These are phyloP conservation scores for Tetrapisispora phaffii DNA, from an alignment of 805 yeast species.

Conservation along the genomic window DNA sequence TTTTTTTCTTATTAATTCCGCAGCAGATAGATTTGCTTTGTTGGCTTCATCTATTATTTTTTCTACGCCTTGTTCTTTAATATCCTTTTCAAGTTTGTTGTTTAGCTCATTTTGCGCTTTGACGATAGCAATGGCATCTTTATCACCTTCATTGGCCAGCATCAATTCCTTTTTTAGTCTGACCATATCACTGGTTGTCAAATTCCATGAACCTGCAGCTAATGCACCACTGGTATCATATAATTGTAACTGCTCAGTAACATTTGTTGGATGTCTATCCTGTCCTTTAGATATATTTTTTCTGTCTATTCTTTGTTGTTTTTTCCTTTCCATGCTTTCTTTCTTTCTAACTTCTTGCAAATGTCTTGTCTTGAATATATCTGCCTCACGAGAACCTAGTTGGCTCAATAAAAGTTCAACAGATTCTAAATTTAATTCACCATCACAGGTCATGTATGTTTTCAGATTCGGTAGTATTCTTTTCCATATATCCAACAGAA, in stretches of 20 bases:
- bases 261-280: conserved; percentile 64
- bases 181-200: conserved; percentile 63
- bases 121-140: conserved; percentile 55
- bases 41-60: conserved; percentile 30
- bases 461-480: conserved; percentile 51
- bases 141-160: conserved; percentile 62
- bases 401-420: conserved; percentile 62
- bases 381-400: conserved; percentile 66
- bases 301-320: conserved; percentile 31
- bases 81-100: conserved; percentile 17
- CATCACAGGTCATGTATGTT: conserved; percentile 85
- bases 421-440: conserved; percentile 61
- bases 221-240: conserved; percentile 66
- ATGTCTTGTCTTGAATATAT: conserved; percentile 60
- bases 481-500: conserved; percentile 77
- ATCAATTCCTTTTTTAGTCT: conserved; percentile 51
- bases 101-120: conserved; percentile 32
- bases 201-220: conserved; percentile 55
- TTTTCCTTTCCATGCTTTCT: conserved; percentile 47
- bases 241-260: conserved; percentile 64
- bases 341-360: conserved; percentile 61
- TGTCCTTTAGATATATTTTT: conserved; percentile 53
- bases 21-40: conserved; percentile 35
- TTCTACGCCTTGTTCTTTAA: conserved; percentile 23
- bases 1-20: conserved; percentile 35